phyloP scores from a whole-genome alignment of 2,329 filamentous ascomycete genomes.

The Chalaropsis ovoidea region DNA sequence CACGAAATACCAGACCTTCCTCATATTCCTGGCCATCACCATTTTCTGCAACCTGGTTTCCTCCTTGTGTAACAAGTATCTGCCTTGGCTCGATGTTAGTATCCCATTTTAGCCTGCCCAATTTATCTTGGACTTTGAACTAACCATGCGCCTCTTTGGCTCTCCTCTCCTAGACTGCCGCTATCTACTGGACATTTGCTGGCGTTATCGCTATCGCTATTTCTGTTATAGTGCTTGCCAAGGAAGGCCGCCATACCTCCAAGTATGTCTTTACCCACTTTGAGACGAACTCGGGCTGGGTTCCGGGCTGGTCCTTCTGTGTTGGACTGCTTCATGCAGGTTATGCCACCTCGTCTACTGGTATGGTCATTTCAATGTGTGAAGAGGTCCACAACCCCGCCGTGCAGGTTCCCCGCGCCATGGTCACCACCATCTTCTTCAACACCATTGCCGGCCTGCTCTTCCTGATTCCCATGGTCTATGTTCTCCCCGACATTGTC shows the following conservation, averaged over 20 bases:
- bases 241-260: slow-evolving; percentile 54
- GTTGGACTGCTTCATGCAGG: slow-evolving; percentile 62
- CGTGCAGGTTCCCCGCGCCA: slow-evolving; percentile 60
- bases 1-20: slow-evolving; percentile 54
- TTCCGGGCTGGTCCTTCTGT: slow-evolving; percentile 60
- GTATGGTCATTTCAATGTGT: slow-evolving; percentile 73
- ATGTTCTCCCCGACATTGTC: slow-evolving; percentile 55
- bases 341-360: slow-evolving; percentile 64
- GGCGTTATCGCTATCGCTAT: slow-evolving; percentile 57
- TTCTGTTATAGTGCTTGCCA: slow-evolving; percentile 54
- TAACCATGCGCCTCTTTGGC: not conserved
- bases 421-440: slow-evolving; percentile 57
- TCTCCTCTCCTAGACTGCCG: slow-evolving; percentile 47
- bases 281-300: slow-evolving; percentile 59
- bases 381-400: slow-evolving; percentile 59
- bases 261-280: slow-evolving; percentile 59
- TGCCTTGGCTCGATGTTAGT: slow-evolving; percentile 60
- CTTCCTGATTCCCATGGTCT: slow-evolving; percentile 58
- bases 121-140: too few relatives aligned
- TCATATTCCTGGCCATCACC: slow-evolving; percentile 62
- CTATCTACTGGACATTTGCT: slow-evolving; percentile 65
- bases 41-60: slow-evolving; percentile 56
- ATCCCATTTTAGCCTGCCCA: not conserved
- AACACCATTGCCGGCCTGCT: slow-evolving; percentile 57
- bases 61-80: slow-evolving; percentile 54